Evolutionary conservation across 306 rosid species (phyloP).

Genomic region (Prunus fruticosa): DNA sequence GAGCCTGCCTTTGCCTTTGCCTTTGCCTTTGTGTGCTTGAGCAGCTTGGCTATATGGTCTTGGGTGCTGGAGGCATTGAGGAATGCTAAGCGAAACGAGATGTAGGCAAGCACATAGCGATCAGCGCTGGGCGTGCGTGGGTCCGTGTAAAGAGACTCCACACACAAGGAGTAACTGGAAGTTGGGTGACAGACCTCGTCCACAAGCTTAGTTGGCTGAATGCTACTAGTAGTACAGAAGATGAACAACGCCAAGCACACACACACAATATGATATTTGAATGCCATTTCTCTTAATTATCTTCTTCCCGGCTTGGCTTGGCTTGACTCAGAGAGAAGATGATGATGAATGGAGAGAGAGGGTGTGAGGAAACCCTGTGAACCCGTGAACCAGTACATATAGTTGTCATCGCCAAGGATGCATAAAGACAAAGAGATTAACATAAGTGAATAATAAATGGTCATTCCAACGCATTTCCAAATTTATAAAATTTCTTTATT

Average conservation of each 20-base stretch:
- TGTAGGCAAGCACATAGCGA: slow-evolving; percentile 33
- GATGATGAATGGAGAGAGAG: too few relatives aligned
- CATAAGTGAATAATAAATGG: neutral
- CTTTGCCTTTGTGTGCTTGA: slow-evolving; percentile 4
- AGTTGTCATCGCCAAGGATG: neutral
- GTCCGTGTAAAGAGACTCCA: slow-evolving; percentile 37
- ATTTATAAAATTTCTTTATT: too few relatives aligned
- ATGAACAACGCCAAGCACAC: too few relatives aligned
- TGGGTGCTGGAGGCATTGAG: slow-evolving; percentile 35
- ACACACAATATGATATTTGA: neutral
- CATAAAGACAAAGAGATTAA: neutral
- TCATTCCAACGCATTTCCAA: too few relatives aligned
- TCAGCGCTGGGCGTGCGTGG: slow-evolving; percentile 33
- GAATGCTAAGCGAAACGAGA: slow-evolving; percentile 37
- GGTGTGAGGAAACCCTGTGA: too few relatives aligned
- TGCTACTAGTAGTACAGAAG: neutral
- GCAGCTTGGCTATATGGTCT: slow-evolving; percentile 16
- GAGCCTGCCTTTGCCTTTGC: neutral
- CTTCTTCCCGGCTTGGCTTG: too few relatives aligned
- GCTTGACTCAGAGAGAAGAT: too few relatives aligned
- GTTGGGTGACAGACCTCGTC: slow-evolving; percentile 32
- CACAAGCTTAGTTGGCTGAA: slow-evolving; percentile 30
- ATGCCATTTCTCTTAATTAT: too few relatives aligned
- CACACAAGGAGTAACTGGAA: slow-evolving; percentile 48
- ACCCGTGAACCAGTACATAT: too few relatives aligned